Conservation (phyloP, 2,329 filamentous ascomycete genomes). For the Zalaria obscura region DNA sequence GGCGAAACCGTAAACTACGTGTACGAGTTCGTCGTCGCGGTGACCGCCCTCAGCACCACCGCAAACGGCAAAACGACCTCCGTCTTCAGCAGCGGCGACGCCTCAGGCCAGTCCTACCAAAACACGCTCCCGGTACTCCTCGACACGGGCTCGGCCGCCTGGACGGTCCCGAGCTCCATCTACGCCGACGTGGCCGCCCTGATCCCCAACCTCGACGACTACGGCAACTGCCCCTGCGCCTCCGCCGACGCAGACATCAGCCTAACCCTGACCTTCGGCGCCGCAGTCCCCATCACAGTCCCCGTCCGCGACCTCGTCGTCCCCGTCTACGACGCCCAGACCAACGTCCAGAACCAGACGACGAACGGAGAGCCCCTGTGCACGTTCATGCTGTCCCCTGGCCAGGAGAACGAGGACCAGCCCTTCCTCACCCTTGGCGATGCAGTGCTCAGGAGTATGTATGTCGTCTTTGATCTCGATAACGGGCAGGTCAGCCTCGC, state of each 20-base stretch:
- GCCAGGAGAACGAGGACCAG: slow-evolving; percentile 2
- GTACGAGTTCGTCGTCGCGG: slow-evolving; percentile 14
- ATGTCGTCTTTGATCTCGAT: slow-evolving; percentile 22
- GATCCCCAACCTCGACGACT: slow-evolving; percentile 10
- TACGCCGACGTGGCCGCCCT: slow-evolving; percentile 11
- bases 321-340: slow-evolving; percentile 13
- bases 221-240: slow-evolving; percentile 11
- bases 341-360: slow-evolving; percentile 8
- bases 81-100: slow-evolving; percentile 11
- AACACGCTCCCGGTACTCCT: slow-evolving; percentile 13
- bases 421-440: slow-evolving; percentile 15
- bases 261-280: slow-evolving; percentile 15
- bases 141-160: slow-evolving; percentile 18
- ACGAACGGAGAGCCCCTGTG: slow-evolving; percentile 11
- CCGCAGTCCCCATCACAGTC: slow-evolving; percentile 13
- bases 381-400: slow-evolving; percentile 12
- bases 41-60: slow-evolving; percentile 12
- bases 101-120: not conserved
- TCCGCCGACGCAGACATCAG: slow-evolving; percentile 11
- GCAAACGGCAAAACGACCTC: slow-evolving; percentile 7
- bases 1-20: slow-evolving; percentile 5
- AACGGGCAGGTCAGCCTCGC: slow-evolving; percentile 15
- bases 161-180: slow-evolving; percentile 10
- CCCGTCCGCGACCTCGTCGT: slow-evolving; percentile 15
- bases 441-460: slow-evolving; percentile 18